A percentile compares a stretch with the other conserved stretches of the same genome.
phyloP scores from a whole-genome alignment of 139 green algal species.

The Picochlorum sp. region DNA sequence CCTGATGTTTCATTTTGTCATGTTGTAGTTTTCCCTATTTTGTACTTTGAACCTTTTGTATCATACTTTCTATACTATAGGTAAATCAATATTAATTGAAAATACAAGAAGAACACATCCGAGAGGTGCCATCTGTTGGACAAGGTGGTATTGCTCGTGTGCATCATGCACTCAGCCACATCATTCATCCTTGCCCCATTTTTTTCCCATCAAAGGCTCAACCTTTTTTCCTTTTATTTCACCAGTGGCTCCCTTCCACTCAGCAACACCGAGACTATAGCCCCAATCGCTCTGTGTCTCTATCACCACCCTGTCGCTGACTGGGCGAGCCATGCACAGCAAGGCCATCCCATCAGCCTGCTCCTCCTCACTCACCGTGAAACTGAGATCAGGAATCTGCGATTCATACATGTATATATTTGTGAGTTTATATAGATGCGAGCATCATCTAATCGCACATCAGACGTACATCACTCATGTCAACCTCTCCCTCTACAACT shows the following conservation, averaged over 20 bases:
- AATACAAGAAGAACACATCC: too few relatives aligned
- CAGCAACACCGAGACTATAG: conserved; percentile 65
- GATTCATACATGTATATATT: conserved; percentile 7
- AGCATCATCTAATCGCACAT: background rate
- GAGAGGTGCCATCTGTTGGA: too few relatives aligned
- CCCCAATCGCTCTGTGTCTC: conserved; percentile 93
- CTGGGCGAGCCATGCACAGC: conserved; percentile 78
- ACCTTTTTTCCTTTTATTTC: conserved; percentile 42
- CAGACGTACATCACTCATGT: conserved; percentile 62
- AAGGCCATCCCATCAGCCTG: conserved; percentile 73
- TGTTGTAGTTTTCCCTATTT: background rate
- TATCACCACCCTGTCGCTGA: conserved; percentile 50
- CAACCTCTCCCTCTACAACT: conserved; percentile 55
- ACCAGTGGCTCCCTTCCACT: conserved; percentile 84
- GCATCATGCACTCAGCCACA: background rate
- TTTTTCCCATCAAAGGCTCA: conserved; percentile 31
- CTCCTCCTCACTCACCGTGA: conserved; percentile 75
- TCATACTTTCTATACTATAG: background rate
- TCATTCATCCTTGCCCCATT: conserved; percentile 17
- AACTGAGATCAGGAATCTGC: conserved; percentile 70
- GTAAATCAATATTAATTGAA: background rate
- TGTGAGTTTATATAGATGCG: background rate
- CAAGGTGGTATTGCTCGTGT: background rate
- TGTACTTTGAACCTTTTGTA: background rate
- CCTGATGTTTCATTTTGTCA: background rate